Evolutionary conservation across 768 basidiomycete genomes (phyloP).

Genomic region (Trametes villosa): DNA sequence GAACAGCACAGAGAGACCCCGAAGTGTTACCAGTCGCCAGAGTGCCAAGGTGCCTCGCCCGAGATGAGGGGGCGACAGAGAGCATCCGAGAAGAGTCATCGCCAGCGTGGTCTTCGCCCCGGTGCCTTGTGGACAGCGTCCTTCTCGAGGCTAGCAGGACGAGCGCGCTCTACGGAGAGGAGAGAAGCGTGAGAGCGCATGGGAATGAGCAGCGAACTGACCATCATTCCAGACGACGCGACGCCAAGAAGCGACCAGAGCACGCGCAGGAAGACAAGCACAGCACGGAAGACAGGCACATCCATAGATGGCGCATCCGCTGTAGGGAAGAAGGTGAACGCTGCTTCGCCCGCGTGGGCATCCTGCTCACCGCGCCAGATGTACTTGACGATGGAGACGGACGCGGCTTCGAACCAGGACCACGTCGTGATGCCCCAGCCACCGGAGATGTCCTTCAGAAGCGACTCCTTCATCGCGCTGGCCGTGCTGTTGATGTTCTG

Average conservation of each 20-base stretch:
- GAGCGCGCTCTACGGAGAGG: conserved; percentile 38
- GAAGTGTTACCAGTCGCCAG: neutral
- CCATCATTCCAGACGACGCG: conserved; percentile 46
- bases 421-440: neutral
- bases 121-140: conserved; percentile 22
- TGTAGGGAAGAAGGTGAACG: conserved; percentile 15
- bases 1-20: neutral
- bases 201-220: conserved; percentile 26
- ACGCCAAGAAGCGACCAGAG: conserved; percentile 32
- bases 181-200: conserved; percentile 18
- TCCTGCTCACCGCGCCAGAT: conserved; percentile 25
- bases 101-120: neutral
- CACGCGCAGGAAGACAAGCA: conserved; percentile 25
- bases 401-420: conserved; percentile 19
- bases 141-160: conserved; percentile 40
- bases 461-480: conserved; percentile 35
- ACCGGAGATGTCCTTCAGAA: conserved; percentile 22
- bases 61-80: neutral
- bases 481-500: conserved; percentile 53
- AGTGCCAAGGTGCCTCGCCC: conserved; percentile 2
- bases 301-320: conserved; percentile 37
- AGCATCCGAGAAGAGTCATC: neutral
- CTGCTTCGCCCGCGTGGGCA: neutral
- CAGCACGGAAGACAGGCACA: conserved; percentile 35
- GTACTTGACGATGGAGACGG: conserved; percentile 20